Conservation (phyloP, 805 yeast species). For the Metschnikowia cubensis region DNA sequence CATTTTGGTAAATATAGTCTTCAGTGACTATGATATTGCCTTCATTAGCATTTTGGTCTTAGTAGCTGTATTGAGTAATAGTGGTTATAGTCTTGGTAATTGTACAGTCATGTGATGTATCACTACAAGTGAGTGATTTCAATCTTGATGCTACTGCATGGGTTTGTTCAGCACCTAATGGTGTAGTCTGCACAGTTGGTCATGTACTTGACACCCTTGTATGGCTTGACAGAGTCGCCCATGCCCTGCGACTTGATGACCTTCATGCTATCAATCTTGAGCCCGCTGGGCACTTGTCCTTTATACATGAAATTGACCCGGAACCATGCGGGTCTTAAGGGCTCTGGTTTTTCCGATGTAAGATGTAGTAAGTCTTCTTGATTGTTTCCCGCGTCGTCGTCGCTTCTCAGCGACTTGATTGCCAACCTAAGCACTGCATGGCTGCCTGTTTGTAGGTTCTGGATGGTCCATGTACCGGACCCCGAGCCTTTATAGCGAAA, state of each 20-base stretch:
- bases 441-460: constrained; percentile 54
- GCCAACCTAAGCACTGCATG: constrained; percentile 65
- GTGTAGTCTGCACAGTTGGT: constrained; percentile 61
- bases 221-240: constrained; percentile 65
- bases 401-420: constrained; percentile 20
- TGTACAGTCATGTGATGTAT: no score
- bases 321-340: constrained; percentile 34
- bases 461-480: constrained; percentile 65
- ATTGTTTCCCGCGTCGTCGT: not conserved
- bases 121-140: no score
- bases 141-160: no score
- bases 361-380: constrained; percentile 2
- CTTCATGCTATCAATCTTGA: constrained; percentile 62
- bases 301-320: constrained; percentile 52
- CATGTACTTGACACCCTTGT: constrained; percentile 84
- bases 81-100: no score
- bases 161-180: constrained; percentile 26
- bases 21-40: no score
- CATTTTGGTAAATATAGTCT: no score
- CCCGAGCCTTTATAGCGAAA: constrained; percentile 52
- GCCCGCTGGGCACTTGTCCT: constrained; percentile 74
- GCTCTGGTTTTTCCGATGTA: not conserved
- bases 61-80: no score
- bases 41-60: no score
- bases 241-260: constrained; percentile 55